Evolutionary conservation across 2,329 filamentous ascomycete genomes (phyloP).

Genomic region (Calonectria pseudoreteaudii): DNA sequence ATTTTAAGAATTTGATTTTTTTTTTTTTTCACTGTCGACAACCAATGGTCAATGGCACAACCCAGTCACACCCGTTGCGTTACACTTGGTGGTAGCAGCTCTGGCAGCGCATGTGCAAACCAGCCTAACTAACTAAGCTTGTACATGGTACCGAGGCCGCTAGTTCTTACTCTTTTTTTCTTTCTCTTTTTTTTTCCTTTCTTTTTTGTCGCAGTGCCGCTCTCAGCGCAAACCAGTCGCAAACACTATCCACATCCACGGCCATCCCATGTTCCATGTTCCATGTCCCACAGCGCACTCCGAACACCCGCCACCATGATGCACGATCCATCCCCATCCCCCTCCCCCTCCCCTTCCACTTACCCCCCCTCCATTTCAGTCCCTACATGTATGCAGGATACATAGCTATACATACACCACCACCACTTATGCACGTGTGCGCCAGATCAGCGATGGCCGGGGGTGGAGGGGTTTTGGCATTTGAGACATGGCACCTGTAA

Average conservation of each 20-base stretch:
- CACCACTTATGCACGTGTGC: constrained; percentile 20
- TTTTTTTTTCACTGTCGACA: neutral
- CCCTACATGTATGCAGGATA: neutral
- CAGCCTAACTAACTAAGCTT: neutral
- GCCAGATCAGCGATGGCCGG: constrained; percentile 8
- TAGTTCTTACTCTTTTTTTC: neutral
- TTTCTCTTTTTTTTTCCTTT: neutral
- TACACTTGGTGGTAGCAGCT: neutral
- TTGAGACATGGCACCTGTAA: neutral
- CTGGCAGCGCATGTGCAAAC: neutral
- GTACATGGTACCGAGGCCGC: neutral
- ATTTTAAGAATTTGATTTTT: neutral
- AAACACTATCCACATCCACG: neutral
- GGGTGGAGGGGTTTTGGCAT: neutral
- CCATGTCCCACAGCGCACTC: neutral
- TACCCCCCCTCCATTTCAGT: neutral
- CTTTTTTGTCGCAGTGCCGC: neutral
- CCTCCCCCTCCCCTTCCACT: neutral
- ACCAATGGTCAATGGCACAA: neutral
- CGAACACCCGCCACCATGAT: neutral
- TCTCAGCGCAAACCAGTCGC: constrained; percentile 1
- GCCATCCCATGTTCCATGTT: neutral
- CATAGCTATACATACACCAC: neutral
- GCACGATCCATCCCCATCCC: neutral
- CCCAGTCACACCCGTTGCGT: neutral